Evolutionary conservation across 305 asterid species (phyloP), one percentile per base, ranked within the genome.

Genomic region (Rubia peregrina): DNA sequence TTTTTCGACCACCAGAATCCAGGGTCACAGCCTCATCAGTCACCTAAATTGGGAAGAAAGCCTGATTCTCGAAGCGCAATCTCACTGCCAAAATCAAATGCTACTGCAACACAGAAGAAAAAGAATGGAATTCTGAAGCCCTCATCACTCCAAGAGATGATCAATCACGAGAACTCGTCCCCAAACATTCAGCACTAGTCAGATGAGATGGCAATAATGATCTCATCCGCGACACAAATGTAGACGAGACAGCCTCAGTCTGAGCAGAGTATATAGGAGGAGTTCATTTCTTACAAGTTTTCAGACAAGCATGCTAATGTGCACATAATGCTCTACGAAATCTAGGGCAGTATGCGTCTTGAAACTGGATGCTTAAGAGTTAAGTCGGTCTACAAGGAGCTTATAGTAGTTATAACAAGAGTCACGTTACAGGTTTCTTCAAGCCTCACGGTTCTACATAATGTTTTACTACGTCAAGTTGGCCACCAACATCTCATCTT

Each of bases 81-180:
- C 83, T 81, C 93, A 53, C 73, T 84, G 91, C 88, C 87, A 4
- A 74, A 85, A 48, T 83, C 88, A 30, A 30, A 30, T 30, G 33
- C 33, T 30, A 30, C 33, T 30, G 33, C 33, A 19, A 71, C 67
- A 7, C 42, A 63, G 19, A 38, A 64, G 72, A 46, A 73, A 68
- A 86, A 84, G 74, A 85, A 71, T 11, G 73, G 69, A 21, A 70
- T 78, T 72, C 69, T 77, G 79, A 86, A 79, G 79, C 82, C 75
- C 4, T 65, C 69, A 19, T 65, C 69, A 10, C 64, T 26, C 4
- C 70, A 64, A 40, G 73, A 72, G 60, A 64, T 30, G 40, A 61
- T 69, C 73, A 65, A 67, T 51, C 74, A 71, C 19, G 76, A 76
- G 67, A 71, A 76, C 62, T 38, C 60, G 40, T 76, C 74, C 4